A percentile compares a stretch with the other conserved stretches of the same genome.
Conservation (phyloP, 208 protist species). For the Tritrichomonas foetus region DNA sequence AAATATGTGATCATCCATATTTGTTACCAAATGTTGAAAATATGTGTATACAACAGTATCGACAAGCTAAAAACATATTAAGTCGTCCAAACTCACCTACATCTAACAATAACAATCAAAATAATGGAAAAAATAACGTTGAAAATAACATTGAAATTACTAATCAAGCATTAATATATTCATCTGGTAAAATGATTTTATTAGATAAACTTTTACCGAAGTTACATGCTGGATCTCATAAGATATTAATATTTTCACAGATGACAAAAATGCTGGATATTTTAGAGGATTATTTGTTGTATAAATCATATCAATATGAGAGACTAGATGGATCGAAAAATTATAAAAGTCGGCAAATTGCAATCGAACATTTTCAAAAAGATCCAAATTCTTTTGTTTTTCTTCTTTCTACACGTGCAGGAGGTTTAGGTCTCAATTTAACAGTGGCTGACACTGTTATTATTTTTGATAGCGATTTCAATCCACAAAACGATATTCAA, state of each 20-base stretch:
- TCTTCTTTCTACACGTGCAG: slow-evolving; percentile 66
- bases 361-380: slow-evolving; percentile 56
- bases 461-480: slow-evolving; percentile 83
- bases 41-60: background rate
- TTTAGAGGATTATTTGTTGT: slow-evolving; percentile 55
- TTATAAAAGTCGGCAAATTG: slow-evolving; percentile 46
- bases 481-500: slow-evolving; percentile 93
- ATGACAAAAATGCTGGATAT: slow-evolving; percentile 68
- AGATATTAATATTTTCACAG: slow-evolving; percentile 96
- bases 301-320: slow-evolving; percentile 43
- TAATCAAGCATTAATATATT: background rate
- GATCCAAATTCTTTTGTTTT: slow-evolving; percentile 61
- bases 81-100: background rate
- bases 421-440: slow-evolving; percentile 71
- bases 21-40: slow-evolving; percentile 37
- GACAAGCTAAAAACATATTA: background rate
- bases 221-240: slow-evolving; percentile 67
- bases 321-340: slow-evolving; percentile 43
- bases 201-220: slow-evolving; percentile 58
- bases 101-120: background rate
- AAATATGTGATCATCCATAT: slow-evolving; percentile 77
- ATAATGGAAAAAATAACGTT: background rate
- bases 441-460: slow-evolving; percentile 70
- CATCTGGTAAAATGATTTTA: slow-evolving; percentile 41
- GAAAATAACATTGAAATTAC: background rate